Conservation (phyloP, 73 alveolate species). For the Durusdinium trenchii region DNA sequence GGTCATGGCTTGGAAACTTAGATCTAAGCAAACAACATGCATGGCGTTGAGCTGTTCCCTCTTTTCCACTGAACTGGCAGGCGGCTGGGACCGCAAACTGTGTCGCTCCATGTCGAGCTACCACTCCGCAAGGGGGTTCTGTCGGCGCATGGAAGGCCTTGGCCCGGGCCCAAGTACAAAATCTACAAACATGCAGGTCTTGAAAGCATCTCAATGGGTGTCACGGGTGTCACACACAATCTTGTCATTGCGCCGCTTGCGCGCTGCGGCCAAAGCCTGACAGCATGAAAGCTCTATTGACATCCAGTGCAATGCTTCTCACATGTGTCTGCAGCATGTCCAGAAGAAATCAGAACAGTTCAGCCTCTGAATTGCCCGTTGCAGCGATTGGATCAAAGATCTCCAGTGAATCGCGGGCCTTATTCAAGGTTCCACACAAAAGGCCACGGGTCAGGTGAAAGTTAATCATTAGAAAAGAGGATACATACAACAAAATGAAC, state of each 20-base stretch:
- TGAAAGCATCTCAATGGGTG: neutral
- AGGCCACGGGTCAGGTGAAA: neutral
- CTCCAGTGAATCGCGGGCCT: conserved; percentile 90
- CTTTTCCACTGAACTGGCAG: too few species aligned
- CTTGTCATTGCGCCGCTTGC: conserved; percentile 86
- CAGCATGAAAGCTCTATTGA: neutral
- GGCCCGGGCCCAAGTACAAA: neutral
- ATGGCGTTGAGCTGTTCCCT: too few species aligned
- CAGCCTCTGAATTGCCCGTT: conserved; percentile 68
- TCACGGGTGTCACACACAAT: conserved; percentile 24
- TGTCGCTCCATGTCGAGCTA: too few species aligned
- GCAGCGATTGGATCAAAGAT: conserved; percentile 94
- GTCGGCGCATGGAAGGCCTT: conserved; percentile 74
- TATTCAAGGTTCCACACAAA: neutral
- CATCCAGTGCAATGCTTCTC: neutral
- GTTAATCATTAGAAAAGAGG: too few species aligned
- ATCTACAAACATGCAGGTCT: neutral
- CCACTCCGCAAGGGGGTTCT: conserved; percentile 49
- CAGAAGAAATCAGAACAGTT: too few species aligned
- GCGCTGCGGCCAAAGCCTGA: conserved; percentile 69
- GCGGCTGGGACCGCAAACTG: too few species aligned
- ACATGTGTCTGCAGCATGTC: too few species aligned
- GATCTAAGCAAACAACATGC: too few species aligned
- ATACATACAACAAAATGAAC: too few species aligned
- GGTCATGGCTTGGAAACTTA: too few species aligned